Evolutionary conservation across 208 protist genomes (phyloP), one percentile per base, ranked within the genome.

Genomic region (Leptomonas seymouri): DNA sequence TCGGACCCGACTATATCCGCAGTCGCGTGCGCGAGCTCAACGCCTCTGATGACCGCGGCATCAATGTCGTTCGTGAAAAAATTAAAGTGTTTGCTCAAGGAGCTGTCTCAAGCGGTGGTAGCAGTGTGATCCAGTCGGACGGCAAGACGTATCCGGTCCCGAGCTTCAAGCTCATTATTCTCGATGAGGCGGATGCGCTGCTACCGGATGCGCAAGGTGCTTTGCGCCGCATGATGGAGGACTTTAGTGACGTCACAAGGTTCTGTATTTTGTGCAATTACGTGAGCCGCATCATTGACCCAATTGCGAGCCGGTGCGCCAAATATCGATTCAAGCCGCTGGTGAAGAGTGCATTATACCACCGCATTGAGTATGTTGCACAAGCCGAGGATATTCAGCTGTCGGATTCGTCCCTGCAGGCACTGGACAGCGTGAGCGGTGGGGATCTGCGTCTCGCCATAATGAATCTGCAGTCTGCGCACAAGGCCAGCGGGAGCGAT

Each of bases 221-320:
- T 9, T 87, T 99, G 28, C 89, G 99, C 36, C 86, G 99, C 31
- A 99, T 98, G 75, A 99, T 99, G 87, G 99, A 99, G 78, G 92
- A 97, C 50, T 98, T 98, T 62, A 97, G 97, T 34, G 94, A 93
- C 41, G 96, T 99, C 11, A 99, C 99, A 0, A 89, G 99, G 41
- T 99, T 99, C 79, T 99, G 98, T 82, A 92, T 99, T 57, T 89
- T 99, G 34, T 99, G 99, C 83, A 99, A 99, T 85, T 99, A 99
- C 80, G 93, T 99, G 0, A 97, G 82, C 41, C 92, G 91, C 34
- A 99, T 99, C 63, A 99, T 99, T 60, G 98, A 99, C 73, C 99
- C 99, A 5, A 94, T 99, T 28, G 85, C 98, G 20, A 99, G 98
- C 54, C 89, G 99, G 18, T 99, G 99, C 78, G 98, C 99, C 45